Conservation (phyloP, 2,329 filamentous ascomycete species). For the Davidsoniella virescens region DNA sequence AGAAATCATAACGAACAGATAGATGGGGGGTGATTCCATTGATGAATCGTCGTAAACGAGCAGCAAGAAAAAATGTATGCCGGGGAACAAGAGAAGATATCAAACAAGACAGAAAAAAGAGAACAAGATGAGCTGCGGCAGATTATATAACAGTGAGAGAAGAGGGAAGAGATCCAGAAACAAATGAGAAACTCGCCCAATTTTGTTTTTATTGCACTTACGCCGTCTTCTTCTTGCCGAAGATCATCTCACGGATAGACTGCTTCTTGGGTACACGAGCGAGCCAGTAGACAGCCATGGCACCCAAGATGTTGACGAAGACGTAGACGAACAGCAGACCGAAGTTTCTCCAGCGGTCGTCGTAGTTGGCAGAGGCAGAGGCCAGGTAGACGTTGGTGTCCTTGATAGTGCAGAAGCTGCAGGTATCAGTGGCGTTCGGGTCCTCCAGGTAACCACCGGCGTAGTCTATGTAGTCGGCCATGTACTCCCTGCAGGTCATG, state of each 20-base stretch:
- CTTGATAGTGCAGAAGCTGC: constrained; percentile 37
- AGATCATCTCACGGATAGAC: constrained; percentile 12
- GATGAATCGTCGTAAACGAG: not conserved
- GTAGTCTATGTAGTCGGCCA: constrained; percentile 30
- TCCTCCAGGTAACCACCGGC: constrained; percentile 40
- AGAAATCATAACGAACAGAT: not conserved
- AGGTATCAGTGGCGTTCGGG: constrained; percentile 28
- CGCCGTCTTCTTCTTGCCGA: constrained; percentile 21
- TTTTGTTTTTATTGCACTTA: constrained; percentile 5
- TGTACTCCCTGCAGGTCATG: constrained; percentile 44
- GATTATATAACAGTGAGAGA: not conserved
- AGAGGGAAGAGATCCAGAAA: not conserved
- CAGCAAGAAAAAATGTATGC: constrained; percentile 1
- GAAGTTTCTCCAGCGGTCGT: constrained; percentile 51
- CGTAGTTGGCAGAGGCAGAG: constrained; percentile 33
- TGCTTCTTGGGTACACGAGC: constrained; percentile 30
- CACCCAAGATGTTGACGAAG: constrained; percentile 39
- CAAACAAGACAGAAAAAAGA: not conserved
- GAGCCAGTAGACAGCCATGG: constrained; percentile 40
- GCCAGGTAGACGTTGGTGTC: constrained; percentile 37
- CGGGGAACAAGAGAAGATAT: constrained; percentile 1
- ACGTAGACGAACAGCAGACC: constrained; percentile 45
- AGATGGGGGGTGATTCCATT: not conserved
- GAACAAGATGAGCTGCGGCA: constrained; percentile 9
- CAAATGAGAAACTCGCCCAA: not conserved